Evolutionary conservation across 2,329 filamentous ascomycete genomes (phyloP).

Genomic region (Arachnomyces sp.): DNA sequence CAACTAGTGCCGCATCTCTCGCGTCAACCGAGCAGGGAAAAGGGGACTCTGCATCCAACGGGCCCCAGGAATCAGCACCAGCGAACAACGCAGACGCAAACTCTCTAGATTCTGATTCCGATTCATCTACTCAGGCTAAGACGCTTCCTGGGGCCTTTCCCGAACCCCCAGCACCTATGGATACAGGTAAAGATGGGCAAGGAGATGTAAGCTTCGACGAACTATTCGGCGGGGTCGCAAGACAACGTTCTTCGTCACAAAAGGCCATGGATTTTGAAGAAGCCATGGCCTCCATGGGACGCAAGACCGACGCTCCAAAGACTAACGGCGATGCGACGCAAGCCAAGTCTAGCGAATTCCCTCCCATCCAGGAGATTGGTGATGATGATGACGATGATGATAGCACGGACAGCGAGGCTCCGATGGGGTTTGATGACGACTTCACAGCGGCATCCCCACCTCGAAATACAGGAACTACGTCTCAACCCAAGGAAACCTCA

Average conservation of each 20-base stretch:
- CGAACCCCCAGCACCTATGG: slow-evolving; percentile 8
- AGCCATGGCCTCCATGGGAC: slow-evolving; percentile 37
- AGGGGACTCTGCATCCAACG: too few species aligned
- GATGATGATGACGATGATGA: slow-evolving; percentile 78
- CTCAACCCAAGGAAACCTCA: slow-evolving; percentile 20
- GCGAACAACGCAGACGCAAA: too few species aligned
- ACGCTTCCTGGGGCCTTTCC: slow-evolving; percentile 43
- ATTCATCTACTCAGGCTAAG: slow-evolving; percentile 1
- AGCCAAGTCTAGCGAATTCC: slow-evolving; percentile 61
- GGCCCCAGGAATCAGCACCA: too few species aligned
- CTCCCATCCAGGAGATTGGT: slow-evolving; percentile 81
- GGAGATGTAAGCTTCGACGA: slow-evolving; percentile 39
- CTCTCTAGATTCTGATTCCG: slow-evolving; percentile 2
- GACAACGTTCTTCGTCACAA: slow-evolving; percentile 37
- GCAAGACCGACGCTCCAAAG: slow-evolving; percentile 30
- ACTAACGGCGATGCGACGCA: slow-evolving; percentile 21
- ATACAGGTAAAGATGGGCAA: slow-evolving; percentile 17
- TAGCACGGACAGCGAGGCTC: slow-evolving; percentile 59
- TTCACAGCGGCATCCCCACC: slow-evolving; percentile 59
- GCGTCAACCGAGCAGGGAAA: slow-evolving; percentile 9
- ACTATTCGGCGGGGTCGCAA: slow-evolving; percentile 35
- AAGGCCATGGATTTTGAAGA: slow-evolving; percentile 41
- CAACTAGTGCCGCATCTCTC: slow-evolving; percentile 28
- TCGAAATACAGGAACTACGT: slow-evolving; percentile 6
- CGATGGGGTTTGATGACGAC: slow-evolving; percentile 77